Evolutionary conservation across 352 stramenopile genomes (phyloP).

Genomic region (Phytophthora colocasiae): DNA sequence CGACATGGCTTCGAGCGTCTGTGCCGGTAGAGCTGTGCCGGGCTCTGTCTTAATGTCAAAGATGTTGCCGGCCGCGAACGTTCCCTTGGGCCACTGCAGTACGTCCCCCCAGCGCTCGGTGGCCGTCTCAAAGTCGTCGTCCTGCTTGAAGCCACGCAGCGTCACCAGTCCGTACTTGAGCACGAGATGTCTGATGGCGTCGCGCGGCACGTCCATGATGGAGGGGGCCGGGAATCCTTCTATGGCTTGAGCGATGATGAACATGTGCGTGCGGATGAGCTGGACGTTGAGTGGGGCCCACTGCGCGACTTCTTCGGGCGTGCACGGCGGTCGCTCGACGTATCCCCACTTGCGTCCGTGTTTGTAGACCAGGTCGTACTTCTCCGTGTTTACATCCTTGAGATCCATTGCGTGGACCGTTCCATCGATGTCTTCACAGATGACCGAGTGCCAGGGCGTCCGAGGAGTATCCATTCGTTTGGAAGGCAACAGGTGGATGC

Average conservation of each 20-base stretch:
- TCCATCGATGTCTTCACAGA: conserved; percentile 25
- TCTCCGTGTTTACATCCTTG: conserved; percentile 30
- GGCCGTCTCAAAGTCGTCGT: conserved; percentile 28
- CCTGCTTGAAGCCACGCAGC: conserved; percentile 31
- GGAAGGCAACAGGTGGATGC: conserved; percentile 25
- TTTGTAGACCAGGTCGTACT: conserved; percentile 33
- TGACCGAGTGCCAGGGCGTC: conserved; percentile 21
- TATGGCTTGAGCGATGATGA: conserved; percentile 25
- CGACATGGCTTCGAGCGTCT: conserved; percentile 30
- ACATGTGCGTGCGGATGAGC: conserved; percentile 30
- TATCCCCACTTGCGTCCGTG: conserved; percentile 30
- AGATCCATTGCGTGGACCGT: conserved; percentile 14
- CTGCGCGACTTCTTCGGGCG: conserved; percentile 20
- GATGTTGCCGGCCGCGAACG: conserved; percentile 28
- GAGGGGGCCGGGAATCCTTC: conserved; percentile 18
- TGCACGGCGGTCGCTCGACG: conserved; percentile 21
- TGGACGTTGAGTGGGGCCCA: conserved; percentile 23
- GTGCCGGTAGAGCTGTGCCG: conserved; percentile 15
- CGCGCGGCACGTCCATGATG: conserved; percentile 25
- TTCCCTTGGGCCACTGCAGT: conserved; percentile 30
- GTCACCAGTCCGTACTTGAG: conserved; percentile 27
- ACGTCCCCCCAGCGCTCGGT: conserved; percentile 29
- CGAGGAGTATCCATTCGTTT: conserved; percentile 12
- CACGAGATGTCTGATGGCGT: conserved; percentile 24
- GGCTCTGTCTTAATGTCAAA: conserved; percentile 29